A percentile compares a stretch with the other conserved stretches of the same genome.
phyloP scores from a whole-genome alignment of 257 asterid genomes.

The Catharanthus roseus region DNA sequence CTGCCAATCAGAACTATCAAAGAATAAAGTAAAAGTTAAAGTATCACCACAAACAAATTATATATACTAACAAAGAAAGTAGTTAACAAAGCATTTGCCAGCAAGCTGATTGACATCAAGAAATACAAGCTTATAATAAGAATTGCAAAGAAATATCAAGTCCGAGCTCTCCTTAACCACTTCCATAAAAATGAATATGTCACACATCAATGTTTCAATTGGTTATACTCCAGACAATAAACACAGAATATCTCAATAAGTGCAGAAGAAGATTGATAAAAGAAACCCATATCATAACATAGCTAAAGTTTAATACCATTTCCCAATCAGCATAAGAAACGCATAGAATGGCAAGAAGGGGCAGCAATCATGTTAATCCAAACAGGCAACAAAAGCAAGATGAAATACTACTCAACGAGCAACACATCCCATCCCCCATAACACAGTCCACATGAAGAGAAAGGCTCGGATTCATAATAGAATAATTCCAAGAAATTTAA shows the following conservation, averaged over 20 bases:
- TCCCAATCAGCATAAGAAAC: not conserved
- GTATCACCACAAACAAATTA: not conserved
- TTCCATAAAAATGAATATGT: not conserved
- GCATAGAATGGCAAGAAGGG: not conserved
- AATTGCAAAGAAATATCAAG: not conserved
- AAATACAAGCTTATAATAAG: not conserved
- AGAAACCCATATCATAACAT: not conserved
- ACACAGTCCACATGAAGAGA: not conserved
- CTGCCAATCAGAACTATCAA: constrained; percentile 74
- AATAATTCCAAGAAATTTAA: constrained; percentile 11
- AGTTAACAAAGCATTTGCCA: not conserved
- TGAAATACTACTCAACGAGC: not conserved
- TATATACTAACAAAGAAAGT: not conserved
- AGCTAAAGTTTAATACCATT: not conserved
- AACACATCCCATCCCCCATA: not conserved
- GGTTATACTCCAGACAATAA: not conserved
- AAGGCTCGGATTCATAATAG: not conserved
- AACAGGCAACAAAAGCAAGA: not conserved
- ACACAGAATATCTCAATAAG: too few species aligned
- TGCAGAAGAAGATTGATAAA: not conserved
- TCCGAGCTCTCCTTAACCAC: not conserved
- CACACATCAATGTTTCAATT: not conserved
- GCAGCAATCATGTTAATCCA: not conserved
- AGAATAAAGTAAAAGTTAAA: not conserved
- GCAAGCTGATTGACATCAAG: constrained; percentile 1